Percentiles rank a stretch among this genome's conserved stretches.
These are phyloP conservation scores for Prunus mongolica DNA, from an alignment of 306 rosid genomes.

Conservation along the genomic window DNA sequence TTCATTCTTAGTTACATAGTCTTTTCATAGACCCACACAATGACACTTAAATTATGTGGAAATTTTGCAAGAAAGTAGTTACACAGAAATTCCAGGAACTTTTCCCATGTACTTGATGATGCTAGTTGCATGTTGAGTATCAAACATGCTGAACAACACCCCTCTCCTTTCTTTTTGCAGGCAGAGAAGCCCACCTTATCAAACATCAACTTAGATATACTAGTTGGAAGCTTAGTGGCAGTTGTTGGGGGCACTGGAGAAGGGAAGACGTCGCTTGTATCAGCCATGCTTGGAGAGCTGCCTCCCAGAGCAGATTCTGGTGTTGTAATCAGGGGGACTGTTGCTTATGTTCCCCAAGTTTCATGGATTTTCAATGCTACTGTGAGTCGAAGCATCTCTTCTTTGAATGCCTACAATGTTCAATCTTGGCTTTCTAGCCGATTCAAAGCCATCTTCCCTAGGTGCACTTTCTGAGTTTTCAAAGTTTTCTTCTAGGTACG, in stretches of 20 bases:
- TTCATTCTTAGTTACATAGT: background rate
- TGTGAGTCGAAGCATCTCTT: conserved; percentile 46
- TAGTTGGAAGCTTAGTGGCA: conserved; percentile 79
- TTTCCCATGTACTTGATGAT: conserved; percentile 1
- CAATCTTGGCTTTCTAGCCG: background rate
- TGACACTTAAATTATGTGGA: background rate
- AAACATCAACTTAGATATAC: conserved; percentile 66
- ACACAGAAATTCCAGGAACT: background rate
- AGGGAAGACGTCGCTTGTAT: conserved; percentile 86
- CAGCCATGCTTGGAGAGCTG: conserved; percentile 82
- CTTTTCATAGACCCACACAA: too few relatives aligned
- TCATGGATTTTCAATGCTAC: conserved; percentile 97
- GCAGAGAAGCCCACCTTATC: conserved; percentile 61
- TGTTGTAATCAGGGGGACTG: conserved; percentile 69
- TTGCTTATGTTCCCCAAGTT: conserved; percentile 93
- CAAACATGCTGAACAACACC: background rate
- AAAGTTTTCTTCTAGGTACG: conserved; percentile 54
- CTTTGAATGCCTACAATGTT: background rate
- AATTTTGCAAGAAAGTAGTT: background rate
- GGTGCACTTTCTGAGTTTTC: conserved; percentile 16
- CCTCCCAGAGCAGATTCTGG: conserved; percentile 45
- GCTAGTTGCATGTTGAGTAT: background rate
- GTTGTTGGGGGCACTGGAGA: conserved; percentile 92
- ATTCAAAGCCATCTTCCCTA: background rate
- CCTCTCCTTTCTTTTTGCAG: conserved; percentile 31